These are phyloP conservation scores for Plenodomus lindquistii DNA, from an alignment of 2,329 filamentous ascomycete species.

Conservation along the genomic window DNA sequence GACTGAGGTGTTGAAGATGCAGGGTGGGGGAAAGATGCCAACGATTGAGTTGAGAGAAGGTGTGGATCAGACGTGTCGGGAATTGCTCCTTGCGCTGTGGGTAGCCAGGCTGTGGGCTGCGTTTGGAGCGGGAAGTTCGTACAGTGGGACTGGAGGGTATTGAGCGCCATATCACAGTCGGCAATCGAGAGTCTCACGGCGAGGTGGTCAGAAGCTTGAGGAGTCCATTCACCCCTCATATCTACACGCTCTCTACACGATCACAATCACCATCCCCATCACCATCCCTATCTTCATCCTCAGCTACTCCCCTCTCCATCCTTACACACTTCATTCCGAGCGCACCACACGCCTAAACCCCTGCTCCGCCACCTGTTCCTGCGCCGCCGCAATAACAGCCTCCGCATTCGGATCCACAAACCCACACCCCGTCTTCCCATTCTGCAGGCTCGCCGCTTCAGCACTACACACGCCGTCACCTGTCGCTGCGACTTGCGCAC, in stretches of 20 bases:
- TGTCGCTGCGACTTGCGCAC: conserved; percentile 22
- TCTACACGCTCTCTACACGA: too few species aligned
- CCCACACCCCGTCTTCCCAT: conserved; percentile 37
- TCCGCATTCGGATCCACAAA: conserved; percentile 34
- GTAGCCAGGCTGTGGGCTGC: conserved; percentile 29
- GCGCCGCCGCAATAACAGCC: conserved; percentile 32
- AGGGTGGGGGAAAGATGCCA: conserved; percentile 20
- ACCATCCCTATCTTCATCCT: background rate
- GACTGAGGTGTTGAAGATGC: conserved; percentile 22
- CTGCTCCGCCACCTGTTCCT: conserved; percentile 34
- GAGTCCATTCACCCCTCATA: too few species aligned
- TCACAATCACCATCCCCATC: background rate
- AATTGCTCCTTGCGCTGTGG: conserved; percentile 29
- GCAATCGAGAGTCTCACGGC: too few species aligned
- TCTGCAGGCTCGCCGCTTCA: conserved; percentile 33
- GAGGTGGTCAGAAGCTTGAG: too few species aligned
- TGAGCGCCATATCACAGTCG: background rate
- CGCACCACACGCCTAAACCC: conserved; percentile 33
- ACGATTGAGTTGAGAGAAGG: conserved; percentile 23
- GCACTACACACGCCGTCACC: conserved; percentile 34
- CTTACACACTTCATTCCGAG: background rate
- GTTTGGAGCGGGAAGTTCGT: conserved; percentile 18
- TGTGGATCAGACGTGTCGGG: conserved; percentile 28
- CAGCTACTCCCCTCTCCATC: too few species aligned
- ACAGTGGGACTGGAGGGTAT: background rate